Base-by-base conservation (phyloP, 495 filamentous ascomycete species). In the Sabuloglossum arenarium region DNA sequence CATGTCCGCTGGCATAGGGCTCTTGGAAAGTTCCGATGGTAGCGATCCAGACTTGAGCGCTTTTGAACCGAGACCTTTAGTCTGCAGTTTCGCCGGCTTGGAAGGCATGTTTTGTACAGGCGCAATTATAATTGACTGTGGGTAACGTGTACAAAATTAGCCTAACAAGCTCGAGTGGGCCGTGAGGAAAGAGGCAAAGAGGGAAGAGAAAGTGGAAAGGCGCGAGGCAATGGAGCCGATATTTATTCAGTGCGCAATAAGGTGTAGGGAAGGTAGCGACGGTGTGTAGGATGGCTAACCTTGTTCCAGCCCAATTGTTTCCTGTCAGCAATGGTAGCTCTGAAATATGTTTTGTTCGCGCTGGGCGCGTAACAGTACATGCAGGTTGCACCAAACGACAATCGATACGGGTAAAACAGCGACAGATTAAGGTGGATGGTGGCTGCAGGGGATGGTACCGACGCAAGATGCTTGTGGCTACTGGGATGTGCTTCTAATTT, bases 41-140 rank as follows among this genome's bases (percentile, higher is more conserved):
- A 90, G 86, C 56, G 81, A 82, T 53, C 78, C 76, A 52, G 79
- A 84, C 68, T 85, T 77, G 60, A 88, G 21, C 30, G 55, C 19
- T 14, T 51, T 51, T 5, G 28, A 28, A 29, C 47, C 12, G 5
- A 51, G 47, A 16, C 47, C 47, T 29, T 51, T 51, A 1, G 47
- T 51, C 47, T 51, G 47, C 47, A 51, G 47, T 51, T 51, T 51
- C 24, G 47, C 16, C 24, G 53, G 53, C 53, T 54, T 54, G 53
- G 53, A 31, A 54, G 53, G 53, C 53, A 54, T 54, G 53, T 16
- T 21, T 28, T 54, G 53, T 23, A 23, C 23, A 25, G 30, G 53
- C 1, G 3, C 24, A 51, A 29, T 21, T n/a, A 37, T 21, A 21
- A 37, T 37, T 39, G 30, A 54, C 53, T 54, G 46, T 50, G 1